phyloP scores from a whole-genome alignment of 495 filamentous ascomycete species.

The Emericellopsis terricola region DNA sequence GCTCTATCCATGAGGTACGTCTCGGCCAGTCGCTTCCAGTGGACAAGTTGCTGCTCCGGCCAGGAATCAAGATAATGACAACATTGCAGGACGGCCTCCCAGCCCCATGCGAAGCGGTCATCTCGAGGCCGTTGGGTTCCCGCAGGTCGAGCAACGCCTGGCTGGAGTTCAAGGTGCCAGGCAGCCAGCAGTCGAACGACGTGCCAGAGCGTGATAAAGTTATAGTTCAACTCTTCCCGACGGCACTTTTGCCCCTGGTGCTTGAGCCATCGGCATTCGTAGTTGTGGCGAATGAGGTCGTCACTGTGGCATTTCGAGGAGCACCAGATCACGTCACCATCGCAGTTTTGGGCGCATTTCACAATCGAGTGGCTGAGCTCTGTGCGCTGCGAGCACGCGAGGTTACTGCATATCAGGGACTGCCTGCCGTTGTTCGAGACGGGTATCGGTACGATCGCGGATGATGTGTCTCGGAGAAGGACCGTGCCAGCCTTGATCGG shows the following conservation, averaged over 20 bases:
- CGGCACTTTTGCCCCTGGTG: neutral
- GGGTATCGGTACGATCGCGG: neutral
- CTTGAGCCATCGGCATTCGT: neutral
- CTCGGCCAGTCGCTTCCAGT: neutral
- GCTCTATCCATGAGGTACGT: neutral
- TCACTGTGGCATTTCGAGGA: neutral
- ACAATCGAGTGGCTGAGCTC: neutral
- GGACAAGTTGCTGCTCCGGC: neutral
- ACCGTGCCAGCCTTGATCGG: neutral
- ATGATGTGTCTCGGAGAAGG: neutral
- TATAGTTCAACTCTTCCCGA: neutral
- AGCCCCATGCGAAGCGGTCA: neutral
- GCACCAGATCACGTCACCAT: neutral
- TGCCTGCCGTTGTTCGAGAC: neutral
- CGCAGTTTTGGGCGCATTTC: neutral
- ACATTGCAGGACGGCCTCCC: neutral
- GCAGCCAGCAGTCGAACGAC: neutral
- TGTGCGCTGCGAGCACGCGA: neutral
- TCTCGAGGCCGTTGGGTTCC: neutral
- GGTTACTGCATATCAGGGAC: neutral
- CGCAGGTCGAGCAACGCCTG: neutral
- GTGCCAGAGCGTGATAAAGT: neutral
- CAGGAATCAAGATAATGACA: neutral
- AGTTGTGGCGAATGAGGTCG: neutral
- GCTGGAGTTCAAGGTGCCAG: neutral